Percentiles rank a stretch among this genome's conserved stretches.
These are phyloP conservation scores for Cerrena zonata DNA, from an alignment of 1,284 basidiomycete species.

Conservation along the genomic window DNA sequence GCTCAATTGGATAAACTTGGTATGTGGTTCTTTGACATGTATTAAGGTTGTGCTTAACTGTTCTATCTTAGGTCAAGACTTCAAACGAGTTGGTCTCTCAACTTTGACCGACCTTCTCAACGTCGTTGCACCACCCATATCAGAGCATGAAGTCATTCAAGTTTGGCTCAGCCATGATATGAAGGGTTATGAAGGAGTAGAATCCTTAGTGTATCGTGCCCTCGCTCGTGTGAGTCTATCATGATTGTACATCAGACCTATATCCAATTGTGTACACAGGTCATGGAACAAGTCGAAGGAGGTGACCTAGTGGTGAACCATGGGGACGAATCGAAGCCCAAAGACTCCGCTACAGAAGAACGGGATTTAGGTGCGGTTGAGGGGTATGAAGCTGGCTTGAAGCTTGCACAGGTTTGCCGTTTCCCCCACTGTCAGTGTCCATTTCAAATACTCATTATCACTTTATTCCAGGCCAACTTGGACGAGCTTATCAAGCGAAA, in stretches of 20 bases:
- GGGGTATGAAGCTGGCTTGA: conserved; percentile 77
- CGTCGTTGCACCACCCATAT: conserved; percentile 95
- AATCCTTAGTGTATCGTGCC: conserved; percentile 89
- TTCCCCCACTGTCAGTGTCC: no score
- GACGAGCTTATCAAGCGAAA: conserved; percentile 71
- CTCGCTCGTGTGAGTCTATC: conserved; percentile 58
- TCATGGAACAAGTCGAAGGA: conserved; percentile 91
- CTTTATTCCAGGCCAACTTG: conserved; percentile 58
- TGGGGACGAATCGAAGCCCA: conserved; percentile 70
- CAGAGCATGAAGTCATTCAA: conserved; percentile 95
- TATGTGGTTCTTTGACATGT: conserved; percentile 25
- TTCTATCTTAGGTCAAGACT: conserved; percentile 65
- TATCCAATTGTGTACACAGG: conserved; percentile 36
- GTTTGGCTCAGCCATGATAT: conserved; percentile 95
- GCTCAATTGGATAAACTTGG: conserved; percentile 79
- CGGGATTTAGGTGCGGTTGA: conserved; percentile 80
- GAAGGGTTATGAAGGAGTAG: conserved; percentile 92
- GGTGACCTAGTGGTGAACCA: conserved; percentile 86
- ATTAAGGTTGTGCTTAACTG: neutral
- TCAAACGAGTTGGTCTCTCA: conserved; percentile 79
- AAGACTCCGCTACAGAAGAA: conserved; percentile 40
- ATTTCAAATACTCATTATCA: neutral
- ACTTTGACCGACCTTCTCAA: conserved; percentile 89
- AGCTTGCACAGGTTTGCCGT: conserved; percentile 65
- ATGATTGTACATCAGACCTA: neutral